Conservation (phyloP, 495 filamentous ascomycete genomes). For the Cercophora samala region DNA sequence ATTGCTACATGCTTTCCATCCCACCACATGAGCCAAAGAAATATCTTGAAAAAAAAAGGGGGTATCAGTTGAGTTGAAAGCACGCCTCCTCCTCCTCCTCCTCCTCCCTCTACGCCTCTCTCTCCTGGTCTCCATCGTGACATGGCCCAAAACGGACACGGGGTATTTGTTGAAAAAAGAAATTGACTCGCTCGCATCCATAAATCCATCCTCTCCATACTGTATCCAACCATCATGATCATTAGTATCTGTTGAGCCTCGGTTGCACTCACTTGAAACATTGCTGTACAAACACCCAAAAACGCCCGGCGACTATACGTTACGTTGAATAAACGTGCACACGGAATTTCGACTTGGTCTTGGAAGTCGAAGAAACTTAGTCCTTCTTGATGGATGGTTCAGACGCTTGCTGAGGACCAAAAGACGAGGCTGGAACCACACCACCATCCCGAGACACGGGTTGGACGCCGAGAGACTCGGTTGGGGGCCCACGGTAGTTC, state of each 20-base stretch:
- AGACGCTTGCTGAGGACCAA: not conserved
- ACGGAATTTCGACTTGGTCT: not conserved
- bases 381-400: slow-evolving; percentile 2
- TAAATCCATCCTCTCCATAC: not conserved
- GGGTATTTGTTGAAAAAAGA: slow-evolving; percentile 7
- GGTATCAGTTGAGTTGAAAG: slow-evolving; percentile 14
- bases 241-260: not conserved
- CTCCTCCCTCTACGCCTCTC: not conserved
- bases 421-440: not conserved
- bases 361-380: slow-evolving; percentile 15
- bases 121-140: not conserved
- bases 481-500: slow-evolving; percentile 66
- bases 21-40: not conserved
- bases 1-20: not conserved
- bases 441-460: not conserved
- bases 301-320: slow-evolving; percentile 4
- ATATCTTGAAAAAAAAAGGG: not conserved
- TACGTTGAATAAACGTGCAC: slow-evolving; percentile 14
- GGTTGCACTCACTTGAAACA: not conserved
- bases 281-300: not conserved
- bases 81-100: not conserved
- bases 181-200: slow-evolving; percentile 7
- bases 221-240: not conserved
- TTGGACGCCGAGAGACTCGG: slow-evolving; percentile 20
- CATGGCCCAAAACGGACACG: slow-evolving; percentile 5